Evolutionary conservation across 1,284 basidiomycete species (phyloP).

Genomic region (Puccinia brachypodii): DNA sequence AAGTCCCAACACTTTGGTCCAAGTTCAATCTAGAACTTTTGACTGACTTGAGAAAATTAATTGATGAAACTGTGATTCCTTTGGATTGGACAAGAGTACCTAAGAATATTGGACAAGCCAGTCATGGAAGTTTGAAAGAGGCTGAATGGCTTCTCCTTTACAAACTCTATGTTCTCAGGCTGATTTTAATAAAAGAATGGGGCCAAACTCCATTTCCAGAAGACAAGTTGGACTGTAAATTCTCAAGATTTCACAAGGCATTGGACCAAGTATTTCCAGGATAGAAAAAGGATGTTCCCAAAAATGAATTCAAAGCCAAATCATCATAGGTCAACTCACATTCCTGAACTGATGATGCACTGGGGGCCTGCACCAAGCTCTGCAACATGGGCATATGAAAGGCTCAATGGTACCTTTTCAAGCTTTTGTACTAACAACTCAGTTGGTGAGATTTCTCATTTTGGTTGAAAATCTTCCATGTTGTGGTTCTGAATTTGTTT

Average conservation of each 20-base stretch:
- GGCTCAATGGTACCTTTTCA: no score
- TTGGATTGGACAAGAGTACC: slow-evolving; percentile 7
- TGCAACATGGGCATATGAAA: no score
- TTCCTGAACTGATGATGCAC: no score
- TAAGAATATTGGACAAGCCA: neutral
- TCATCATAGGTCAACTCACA: no score
- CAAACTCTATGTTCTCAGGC: neutral
- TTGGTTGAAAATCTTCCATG: neutral
- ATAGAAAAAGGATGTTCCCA: neutral
- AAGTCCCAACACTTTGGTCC: neutral
- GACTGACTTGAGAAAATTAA: neutral
- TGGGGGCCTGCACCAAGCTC: no score
- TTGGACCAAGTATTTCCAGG: neutral
- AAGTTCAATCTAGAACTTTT: neutral
- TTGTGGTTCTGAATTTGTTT: neutral
- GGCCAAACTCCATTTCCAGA: neutral
- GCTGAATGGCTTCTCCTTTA: slow-evolving; percentile 18
- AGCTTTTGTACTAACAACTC: no score
- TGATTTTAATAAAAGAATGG: neutral
- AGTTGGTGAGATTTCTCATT: no score
- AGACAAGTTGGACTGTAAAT: neutral
- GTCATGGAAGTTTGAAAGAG: slow-evolving; percentile 28
- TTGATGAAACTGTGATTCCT: neutral
- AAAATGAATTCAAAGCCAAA: neutral
- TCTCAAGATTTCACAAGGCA: neutral